A percentile compares a stretch with the other conserved stretches of the same genome.
Evolutionary conservation across 2,329 filamentous ascomycete species (phyloP).

Genomic region (Bipolaris bicolor): DNA sequence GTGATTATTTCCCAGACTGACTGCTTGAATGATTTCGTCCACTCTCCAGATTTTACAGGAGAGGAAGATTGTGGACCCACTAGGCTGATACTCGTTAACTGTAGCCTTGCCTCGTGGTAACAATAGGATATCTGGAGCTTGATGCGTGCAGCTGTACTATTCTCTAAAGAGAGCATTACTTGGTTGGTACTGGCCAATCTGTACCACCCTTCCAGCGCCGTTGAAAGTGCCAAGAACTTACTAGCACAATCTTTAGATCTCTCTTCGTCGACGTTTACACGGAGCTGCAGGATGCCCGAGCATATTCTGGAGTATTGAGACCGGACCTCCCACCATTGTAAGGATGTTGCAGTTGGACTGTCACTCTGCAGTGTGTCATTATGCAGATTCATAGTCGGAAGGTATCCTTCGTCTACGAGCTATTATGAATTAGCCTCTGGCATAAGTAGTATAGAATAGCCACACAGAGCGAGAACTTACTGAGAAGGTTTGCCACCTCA

Average conservation of each 20-base stretch:
- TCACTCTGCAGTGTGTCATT: neutral
- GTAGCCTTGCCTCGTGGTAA: slow-evolving; percentile 3
- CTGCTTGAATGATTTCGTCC: too few relatives aligned
- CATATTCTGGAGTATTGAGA: neutral
- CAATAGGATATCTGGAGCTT: neutral
- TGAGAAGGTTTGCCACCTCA: slow-evolving; percentile 5
- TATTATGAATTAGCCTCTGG: too few relatives aligned
- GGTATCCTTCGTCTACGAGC: too few relatives aligned
- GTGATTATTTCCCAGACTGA: neutral
- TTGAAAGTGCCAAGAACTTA: neutral
- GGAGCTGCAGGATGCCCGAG: neutral
- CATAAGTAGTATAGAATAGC: too few relatives aligned
- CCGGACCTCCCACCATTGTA: neutral
- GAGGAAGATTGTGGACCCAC: neutral
- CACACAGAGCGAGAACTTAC: neutral
- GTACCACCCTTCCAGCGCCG: neutral
- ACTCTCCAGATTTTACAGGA: neutral
- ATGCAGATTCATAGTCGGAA: neutral
- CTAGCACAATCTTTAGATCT: too few relatives aligned
- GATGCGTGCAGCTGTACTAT: neutral
- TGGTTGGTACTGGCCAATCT: neutral
- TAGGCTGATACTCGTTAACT: neutral
- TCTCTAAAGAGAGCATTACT: neutral
- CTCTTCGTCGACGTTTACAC: neutral
- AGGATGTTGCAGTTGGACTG: neutral